Percentiles rank a stretch among this genome's conserved stretches.
These are phyloP conservation scores for Triangularia verruculosa DNA, from an alignment of 2,329 filamentous ascomycete species.

Conservation along the genomic window DNA sequence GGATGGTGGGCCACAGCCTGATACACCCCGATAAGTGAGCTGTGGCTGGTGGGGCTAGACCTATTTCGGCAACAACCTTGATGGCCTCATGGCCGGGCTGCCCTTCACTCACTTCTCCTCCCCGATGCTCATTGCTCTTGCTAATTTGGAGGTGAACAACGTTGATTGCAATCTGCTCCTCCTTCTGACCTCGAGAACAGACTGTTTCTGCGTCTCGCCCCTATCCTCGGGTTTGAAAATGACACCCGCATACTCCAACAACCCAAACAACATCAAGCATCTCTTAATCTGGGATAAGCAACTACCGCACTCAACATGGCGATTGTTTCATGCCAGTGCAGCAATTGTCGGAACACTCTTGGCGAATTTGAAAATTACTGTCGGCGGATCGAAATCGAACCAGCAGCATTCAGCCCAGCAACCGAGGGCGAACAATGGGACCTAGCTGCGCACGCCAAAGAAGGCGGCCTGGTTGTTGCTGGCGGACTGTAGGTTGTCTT, in stretches of 20 bases:
- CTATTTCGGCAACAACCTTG: not conserved
- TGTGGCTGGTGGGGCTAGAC: not conserved
- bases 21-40: not conserved
- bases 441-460: too few species aligned
- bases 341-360: slow-evolving; percentile 32
- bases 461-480: too few species aligned
- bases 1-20: not conserved
- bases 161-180: too few species aligned
- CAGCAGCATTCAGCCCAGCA: too few species aligned
- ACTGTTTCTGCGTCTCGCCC: too few species aligned
- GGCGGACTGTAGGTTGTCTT: too few species aligned
- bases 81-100: not conserved
- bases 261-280: not conserved
- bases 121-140: not conserved
- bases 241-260: too few species aligned
- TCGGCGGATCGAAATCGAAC: slow-evolving; percentile 42
- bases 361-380: slow-evolving; percentile 37
- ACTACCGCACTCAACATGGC: slow-evolving; percentile 35
- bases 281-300: not conserved
- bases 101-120: not conserved
- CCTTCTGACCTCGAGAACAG: not conserved
- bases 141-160: too few species aligned
- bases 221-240: too few species aligned
- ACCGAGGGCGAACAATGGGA: too few species aligned
- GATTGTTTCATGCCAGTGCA: slow-evolving; percentile 36